phyloP scores from a whole-genome alignment of 768 basidiomycete genomes.

The Lactifluus piperatus region DNA sequence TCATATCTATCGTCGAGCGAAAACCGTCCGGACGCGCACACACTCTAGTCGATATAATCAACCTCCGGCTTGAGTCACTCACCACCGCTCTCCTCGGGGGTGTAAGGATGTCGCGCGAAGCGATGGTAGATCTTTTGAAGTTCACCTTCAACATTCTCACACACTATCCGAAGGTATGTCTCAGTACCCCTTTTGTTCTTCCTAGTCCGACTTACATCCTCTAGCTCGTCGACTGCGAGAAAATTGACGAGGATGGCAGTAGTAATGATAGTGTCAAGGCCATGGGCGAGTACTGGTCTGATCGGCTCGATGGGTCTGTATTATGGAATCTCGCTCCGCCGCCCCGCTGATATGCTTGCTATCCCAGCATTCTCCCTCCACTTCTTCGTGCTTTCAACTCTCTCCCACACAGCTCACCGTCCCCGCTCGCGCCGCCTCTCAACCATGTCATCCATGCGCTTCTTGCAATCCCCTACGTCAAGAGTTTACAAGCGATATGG shows the following conservation, averaged over 20 bases:
- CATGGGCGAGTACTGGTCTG: constrained; percentile 69
- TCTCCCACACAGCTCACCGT: constrained; percentile 52
- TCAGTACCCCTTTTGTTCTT: neutral
- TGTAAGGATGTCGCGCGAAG: constrained; percentile 52
- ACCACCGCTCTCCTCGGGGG: constrained; percentile 40
- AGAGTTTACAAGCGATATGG: constrained; percentile 52
- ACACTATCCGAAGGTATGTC: constrained; percentile 69
- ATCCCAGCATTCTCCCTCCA: constrained; percentile 44
- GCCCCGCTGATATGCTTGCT: neutral
- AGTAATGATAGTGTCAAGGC: constrained; percentile 31
- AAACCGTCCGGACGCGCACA: constrained; percentile 41
- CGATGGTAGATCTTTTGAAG: constrained; percentile 78
- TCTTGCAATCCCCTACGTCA: constrained; percentile 64
- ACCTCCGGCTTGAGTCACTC: constrained; percentile 51
- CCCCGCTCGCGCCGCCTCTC: constrained; percentile 63
- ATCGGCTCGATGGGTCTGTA: constrained; percentile 56
- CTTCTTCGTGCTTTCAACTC: constrained; percentile 61
- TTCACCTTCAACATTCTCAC: constrained; percentile 72
- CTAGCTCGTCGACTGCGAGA: constrained; percentile 17
- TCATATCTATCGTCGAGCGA: constrained; percentile 56
- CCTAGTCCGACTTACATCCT: neutral
- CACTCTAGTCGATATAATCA: constrained; percentile 56
- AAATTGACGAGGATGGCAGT: constrained; percentile 6
- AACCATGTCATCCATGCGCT: constrained; percentile 75
- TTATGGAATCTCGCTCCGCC: neutral